Evolutionary conservation across 352 stramenopile genomes (phyloP), one percentile per base, ranked within the genome.

Genomic region (Detonula confervacea): DNA sequence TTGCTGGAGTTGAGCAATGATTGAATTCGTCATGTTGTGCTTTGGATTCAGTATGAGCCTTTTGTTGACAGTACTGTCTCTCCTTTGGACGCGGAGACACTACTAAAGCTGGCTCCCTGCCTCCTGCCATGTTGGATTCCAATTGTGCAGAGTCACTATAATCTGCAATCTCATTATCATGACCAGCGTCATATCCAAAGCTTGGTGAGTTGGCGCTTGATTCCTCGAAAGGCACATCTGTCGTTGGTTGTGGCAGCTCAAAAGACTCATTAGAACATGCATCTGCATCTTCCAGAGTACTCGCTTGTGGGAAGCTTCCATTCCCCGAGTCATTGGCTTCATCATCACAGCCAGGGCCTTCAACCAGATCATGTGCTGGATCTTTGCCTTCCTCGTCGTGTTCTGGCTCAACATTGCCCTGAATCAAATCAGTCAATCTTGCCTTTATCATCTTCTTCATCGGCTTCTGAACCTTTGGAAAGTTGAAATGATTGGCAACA

Each of bases 401-500:
- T 62, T 72, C 63, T n/a, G 12, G 4, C 16, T 59, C 39, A 59
- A 70, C 46, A 44, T 75, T 72, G 18, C 56, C 75, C 46, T 65
- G 56, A 55, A 85, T 81, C 24, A 85, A 68, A 25, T 78, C 65
- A 54, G 65, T 79, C 60, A 85, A 64, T 46, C 70, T 71, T 22
- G n/a, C 44, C 63, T 74, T 81, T 18, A 83, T 77, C 7, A 52
- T 25, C 47, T 76, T 72, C 56, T 85, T 85, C 35, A 56, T 73
- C 7, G 37, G 46, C 54, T 85, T 85, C 9, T 59, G 20, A 27
- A 80, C 29, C 46, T 70, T 75, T 64, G 56, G 47, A 14, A 83
- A 47, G 20, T 66, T 46, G 44, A 81, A 81, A 59, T 74, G 61
- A 44, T 47, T 47, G 1, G 63, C 71, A 25, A 85, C 60, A 11